A percentile compares a stretch with the other conserved stretches of the same genome.
Conservation (phyloP, 2,329 filamentous ascomycete genomes). For the Penicillium sp. region DNA sequence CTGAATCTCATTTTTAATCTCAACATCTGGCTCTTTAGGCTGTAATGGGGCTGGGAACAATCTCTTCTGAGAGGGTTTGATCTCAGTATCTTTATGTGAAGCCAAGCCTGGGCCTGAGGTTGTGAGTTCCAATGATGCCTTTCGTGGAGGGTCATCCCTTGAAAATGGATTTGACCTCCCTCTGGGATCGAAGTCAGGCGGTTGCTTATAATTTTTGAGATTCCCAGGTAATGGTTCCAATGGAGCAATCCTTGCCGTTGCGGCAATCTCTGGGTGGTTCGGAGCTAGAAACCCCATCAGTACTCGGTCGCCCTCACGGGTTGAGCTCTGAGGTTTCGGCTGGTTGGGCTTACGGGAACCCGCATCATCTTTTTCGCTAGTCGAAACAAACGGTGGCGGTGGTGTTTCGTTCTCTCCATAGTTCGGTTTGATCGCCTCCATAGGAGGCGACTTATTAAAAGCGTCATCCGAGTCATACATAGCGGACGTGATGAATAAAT, state of each 20-base stretch:
- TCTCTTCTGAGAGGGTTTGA: not conserved
- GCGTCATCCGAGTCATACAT: constrained; percentile 45
- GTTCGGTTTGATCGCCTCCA: constrained; percentile 32
- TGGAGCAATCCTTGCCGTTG: constrained; percentile 53
- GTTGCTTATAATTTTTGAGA: constrained; percentile 31
- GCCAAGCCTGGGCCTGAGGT: not conserved
- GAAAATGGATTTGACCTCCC: not conserved
- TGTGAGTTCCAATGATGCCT: not conserved
- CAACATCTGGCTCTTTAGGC: not conserved
- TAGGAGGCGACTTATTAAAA: constrained; percentile 39
- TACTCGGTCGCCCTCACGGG: constrained; percentile 60
- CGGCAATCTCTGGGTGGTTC: constrained; percentile 65
- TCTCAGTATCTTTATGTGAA: not conserved
- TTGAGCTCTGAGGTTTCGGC: constrained; percentile 36
- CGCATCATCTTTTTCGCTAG: constrained; percentile 23
- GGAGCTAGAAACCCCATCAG: constrained; percentile 66
- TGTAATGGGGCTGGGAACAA: not conserved
- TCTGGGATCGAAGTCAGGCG: constrained; percentile 5
- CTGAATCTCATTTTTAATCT: not conserved
- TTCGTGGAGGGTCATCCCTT: not conserved
- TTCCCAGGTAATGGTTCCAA: constrained; percentile 37
- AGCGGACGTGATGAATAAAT: constrained; percentile 37
- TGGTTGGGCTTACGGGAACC: constrained; percentile 37
- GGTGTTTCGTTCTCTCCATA: constrained; percentile 33
- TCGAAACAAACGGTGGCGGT: constrained; percentile 38